phyloP scores from a whole-genome alignment of 371 early-diverging fungal species.

The Apophysomyces ossiformis region DNA sequence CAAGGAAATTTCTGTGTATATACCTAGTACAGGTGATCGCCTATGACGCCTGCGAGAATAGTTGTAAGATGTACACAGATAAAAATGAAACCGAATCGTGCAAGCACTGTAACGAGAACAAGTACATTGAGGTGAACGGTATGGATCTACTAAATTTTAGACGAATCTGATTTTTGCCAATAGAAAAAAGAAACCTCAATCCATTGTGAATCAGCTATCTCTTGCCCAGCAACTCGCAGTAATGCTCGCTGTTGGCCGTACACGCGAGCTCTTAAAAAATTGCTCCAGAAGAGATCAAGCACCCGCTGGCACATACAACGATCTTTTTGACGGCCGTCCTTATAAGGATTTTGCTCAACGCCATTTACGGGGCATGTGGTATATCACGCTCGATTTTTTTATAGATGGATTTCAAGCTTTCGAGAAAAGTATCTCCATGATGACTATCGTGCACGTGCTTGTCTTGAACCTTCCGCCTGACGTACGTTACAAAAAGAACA shows the following conservation, averaged over 20 bases:
- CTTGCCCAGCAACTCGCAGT: background rate
- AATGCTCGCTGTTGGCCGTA: background rate
- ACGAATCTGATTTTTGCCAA: background rate
- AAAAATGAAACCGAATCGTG: background rate
- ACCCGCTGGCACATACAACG: background rate
- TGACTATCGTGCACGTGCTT: conserved; percentile 5
- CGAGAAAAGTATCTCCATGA: background rate
- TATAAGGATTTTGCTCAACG: background rate
- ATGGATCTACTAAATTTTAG: background rate
- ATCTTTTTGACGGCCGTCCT: background rate
- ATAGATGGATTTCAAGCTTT: background rate
- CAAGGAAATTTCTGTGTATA: background rate
- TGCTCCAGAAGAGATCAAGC: background rate
- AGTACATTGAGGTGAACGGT: background rate
- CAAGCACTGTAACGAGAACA: background rate
- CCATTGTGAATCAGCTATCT: background rate
- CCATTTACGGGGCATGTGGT: background rate
- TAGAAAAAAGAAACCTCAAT: background rate
- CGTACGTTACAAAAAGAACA: background rate
- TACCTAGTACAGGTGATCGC: background rate
- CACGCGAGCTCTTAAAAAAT: background rate
- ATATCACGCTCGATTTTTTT: background rate
- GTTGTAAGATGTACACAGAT: background rate
- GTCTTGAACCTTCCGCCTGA: conserved; percentile 13
- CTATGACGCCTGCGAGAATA: background rate